A percentile compares a stretch with the other conserved stretches of the same genome.
Evolutionary conservation across 2,329 filamentous ascomycete species (phyloP).

Genomic region (Raffaelea arxii): DNA sequence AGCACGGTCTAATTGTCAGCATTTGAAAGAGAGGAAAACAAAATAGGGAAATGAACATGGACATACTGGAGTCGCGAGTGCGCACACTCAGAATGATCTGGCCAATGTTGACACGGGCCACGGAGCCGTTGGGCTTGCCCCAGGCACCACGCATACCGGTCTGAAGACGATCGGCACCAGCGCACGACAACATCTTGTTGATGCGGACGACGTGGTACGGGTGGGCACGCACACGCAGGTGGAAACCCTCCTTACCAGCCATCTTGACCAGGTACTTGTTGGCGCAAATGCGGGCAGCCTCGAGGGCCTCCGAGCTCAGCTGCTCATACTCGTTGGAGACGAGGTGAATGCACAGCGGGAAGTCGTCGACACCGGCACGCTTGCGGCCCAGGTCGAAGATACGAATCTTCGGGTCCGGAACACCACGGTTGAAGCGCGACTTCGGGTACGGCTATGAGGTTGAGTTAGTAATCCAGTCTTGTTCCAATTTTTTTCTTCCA

Average conservation of each 20-base stretch:
- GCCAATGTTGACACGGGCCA: constrained; percentile 99
- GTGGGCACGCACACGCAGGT: constrained; percentile 77
- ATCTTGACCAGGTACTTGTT: constrained; percentile 73
- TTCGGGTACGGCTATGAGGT: constrained; percentile 82
- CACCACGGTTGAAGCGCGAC: constrained; percentile 99
- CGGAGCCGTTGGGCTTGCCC: constrained; percentile 98
- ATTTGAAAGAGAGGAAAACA: neutral
- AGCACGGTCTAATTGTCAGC: constrained; percentile 55
- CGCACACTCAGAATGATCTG: constrained; percentile 97
- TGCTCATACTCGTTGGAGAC: constrained; percentile 99
- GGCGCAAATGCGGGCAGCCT: constrained; percentile 99
- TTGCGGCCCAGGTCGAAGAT: constrained; percentile 99
- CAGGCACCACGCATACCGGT: constrained; percentile 99
- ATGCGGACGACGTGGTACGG: constrained; percentile 99
- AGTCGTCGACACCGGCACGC: constrained; percentile 97
- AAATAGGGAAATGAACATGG: too few relatives aligned
- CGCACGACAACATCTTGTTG: constrained; percentile 99
- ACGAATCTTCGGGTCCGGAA: constrained; percentile 73
- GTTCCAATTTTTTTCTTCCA: neutral
- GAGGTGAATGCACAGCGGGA: constrained; percentile 97
- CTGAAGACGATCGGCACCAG: constrained; percentile 99
- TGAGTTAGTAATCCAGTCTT: constrained; percentile 2
- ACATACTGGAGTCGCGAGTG: constrained; percentile 84
- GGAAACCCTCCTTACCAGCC: constrained; percentile 64
- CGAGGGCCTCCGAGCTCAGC: constrained; percentile 97